A percentile compares a stretch with the other conserved stretches of the same genome.
Conservation (phyloP, 2,329 filamentous ascomycete species). For the Pyrenochaeta sp. region DNA sequence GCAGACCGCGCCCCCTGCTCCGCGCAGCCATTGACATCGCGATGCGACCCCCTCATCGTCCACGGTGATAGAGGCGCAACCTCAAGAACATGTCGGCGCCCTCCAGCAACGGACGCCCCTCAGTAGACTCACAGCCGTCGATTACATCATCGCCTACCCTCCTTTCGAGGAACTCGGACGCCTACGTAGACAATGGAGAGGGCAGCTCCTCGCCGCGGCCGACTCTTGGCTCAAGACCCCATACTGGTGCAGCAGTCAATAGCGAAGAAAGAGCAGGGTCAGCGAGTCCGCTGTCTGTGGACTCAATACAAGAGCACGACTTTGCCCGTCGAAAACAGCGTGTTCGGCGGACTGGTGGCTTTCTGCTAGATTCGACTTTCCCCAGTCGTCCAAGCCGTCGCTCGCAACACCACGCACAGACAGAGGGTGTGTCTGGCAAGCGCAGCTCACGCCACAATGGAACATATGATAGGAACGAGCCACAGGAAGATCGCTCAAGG, state of each 20-base stretch:
- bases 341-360: slow-evolving; percentile 50
- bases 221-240: slow-evolving; percentile 24
- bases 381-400: slow-evolving; percentile 36
- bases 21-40: slow-evolving; percentile 26
- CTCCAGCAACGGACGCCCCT: slow-evolving; percentile 44
- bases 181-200: slow-evolving; percentile 36
- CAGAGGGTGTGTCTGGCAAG: slow-evolving; percentile 50
- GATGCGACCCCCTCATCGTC: slow-evolving; percentile 37
- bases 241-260: slow-evolving; percentile 13
- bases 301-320: slow-evolving; percentile 41
- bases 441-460: slow-evolving; percentile 43
- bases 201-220: slow-evolving; percentile 36
- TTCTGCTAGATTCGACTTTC: slow-evolving; percentile 56
- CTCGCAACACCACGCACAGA: slow-evolving; percentile 34
- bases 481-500: slow-evolving; percentile 45
- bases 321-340: slow-evolving; percentile 42
- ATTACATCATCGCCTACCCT: slow-evolving; percentile 43
- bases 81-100: slow-evolving; percentile 40
- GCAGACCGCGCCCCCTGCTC: slow-evolving; percentile 11
- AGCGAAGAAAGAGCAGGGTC: slow-evolving; percentile 14
- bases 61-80: slow-evolving; percentile 31
- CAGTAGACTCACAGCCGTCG: slow-evolving; percentile 45
- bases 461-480: slow-evolving; percentile 34
- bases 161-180: slow-evolving; percentile 36
- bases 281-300: slow-evolving; percentile 25